These are phyloP conservation scores for Marasmius sp. DNA, from an alignment of 1,284 basidiomycete species.

Conservation along the genomic window DNA sequence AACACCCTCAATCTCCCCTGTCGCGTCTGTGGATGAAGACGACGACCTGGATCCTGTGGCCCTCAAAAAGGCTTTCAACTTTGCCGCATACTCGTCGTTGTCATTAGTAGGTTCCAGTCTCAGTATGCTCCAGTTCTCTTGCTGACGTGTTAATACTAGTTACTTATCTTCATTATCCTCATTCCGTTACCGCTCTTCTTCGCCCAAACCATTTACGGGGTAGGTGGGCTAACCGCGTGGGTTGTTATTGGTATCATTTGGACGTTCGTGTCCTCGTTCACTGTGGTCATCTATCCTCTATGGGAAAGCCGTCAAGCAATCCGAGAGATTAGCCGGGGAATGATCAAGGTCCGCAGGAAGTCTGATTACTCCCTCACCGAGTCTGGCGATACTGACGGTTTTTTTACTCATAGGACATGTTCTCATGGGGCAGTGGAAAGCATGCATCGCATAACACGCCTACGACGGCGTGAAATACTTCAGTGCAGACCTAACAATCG, in stretches of 20 bases:
- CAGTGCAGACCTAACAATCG: background rate
- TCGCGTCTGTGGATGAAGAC: slow-evolving; percentile 37
- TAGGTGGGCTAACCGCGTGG: slow-evolving; percentile 73
- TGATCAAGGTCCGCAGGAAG: slow-evolving; percentile 51
- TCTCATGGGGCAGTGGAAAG: slow-evolving; percentile 50
- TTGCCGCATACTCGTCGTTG: slow-evolving; percentile 75
- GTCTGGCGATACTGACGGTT: background rate
- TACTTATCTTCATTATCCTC: slow-evolving; percentile 63
- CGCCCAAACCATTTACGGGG: slow-evolving; percentile 69
- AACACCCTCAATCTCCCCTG: slow-evolving; percentile 23
- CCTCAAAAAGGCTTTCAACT: slow-evolving; percentile 71
- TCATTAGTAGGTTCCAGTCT: slow-evolving; percentile 49
- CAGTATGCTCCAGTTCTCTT: background rate
- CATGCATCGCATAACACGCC: slow-evolving; percentile 23
- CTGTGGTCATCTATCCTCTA: slow-evolving; percentile 82
- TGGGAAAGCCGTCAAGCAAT: slow-evolving; percentile 80
- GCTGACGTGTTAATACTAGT: slow-evolving; percentile 34
- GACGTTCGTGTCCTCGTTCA: slow-evolving; percentile 75
- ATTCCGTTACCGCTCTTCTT: slow-evolving; percentile 87
- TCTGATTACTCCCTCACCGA: background rate
- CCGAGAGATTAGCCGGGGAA: slow-evolving; percentile 54
- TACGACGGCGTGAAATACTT: slow-evolving; percentile 10
- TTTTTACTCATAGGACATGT: slow-evolving; percentile 40
- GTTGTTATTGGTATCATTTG: slow-evolving; percentile 80
- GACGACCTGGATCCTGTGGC: slow-evolving; percentile 62